These are phyloP conservation scores for Alternaria incomplexa DNA, from an alignment of 2,329 filamentous ascomycete genomes.

Conservation along the genomic window DNA sequence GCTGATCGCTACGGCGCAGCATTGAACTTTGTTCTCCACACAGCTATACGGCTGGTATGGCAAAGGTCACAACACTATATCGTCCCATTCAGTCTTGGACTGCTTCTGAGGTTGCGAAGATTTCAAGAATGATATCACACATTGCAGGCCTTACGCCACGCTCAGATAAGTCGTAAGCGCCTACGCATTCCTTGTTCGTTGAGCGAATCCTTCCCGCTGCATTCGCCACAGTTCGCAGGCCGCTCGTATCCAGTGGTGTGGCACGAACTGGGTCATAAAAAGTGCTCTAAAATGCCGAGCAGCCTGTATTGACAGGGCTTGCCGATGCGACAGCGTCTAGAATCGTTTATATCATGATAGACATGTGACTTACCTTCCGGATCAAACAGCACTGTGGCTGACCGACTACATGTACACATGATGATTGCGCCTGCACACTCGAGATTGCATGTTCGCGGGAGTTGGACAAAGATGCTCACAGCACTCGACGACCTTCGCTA, in stretches of 20 bases:
- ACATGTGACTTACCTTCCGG: neutral
- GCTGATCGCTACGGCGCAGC: slow-evolving; percentile 1
- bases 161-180: slow-evolving; percentile 5
- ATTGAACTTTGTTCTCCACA: neutral
- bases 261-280: neutral
- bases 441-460: neutral
- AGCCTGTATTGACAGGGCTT: neutral
- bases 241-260: neutral
- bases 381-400: neutral
- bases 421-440: neutral
- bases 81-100: neutral
- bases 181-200: slow-evolving; percentile 13
- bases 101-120: neutral
- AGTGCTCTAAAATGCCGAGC: neutral
- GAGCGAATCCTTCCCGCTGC: slow-evolving; percentile 19
- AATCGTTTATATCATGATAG: neutral
- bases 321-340: neutral
- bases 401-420: neutral
- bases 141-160: neutral
- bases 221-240: slow-evolving; percentile 15
- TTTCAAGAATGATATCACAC: neutral
- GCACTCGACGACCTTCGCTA: neutral
- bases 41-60: neutral
- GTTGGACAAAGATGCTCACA: neutral
- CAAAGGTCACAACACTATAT: neutral